A percentile compares a stretch with the other conserved stretches of the same genome.
Conservation (phyloP, 192 early-diverging fungal species). For the Phycomyces blakesleeanus region DNA sequence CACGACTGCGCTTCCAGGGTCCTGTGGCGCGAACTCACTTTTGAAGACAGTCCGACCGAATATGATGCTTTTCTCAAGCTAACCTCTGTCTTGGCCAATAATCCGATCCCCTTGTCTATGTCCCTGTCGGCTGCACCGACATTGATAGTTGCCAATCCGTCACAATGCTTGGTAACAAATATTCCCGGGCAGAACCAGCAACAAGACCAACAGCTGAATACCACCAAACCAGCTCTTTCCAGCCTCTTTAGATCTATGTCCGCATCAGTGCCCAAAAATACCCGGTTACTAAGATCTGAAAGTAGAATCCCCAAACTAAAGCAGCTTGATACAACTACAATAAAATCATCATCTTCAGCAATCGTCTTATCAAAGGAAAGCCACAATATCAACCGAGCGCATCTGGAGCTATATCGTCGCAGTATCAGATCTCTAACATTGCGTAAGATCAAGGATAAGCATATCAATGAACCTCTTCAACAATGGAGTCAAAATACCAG, state of each 20-base stretch:
- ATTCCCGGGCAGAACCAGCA: neutral
- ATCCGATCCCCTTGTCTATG: slow-evolving; percentile 8
- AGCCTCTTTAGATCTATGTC: neutral
- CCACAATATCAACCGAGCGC: neutral
- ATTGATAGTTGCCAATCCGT: no score
- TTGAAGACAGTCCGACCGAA: slow-evolving; percentile 28
- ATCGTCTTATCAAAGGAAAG: neutral
- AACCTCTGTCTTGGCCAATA: slow-evolving; percentile 6
- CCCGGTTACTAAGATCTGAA: neutral
- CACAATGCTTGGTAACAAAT: neutral
- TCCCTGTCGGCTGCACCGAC: no score
- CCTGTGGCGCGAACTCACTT: slow-evolving; percentile 24
- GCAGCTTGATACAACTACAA: neutral
- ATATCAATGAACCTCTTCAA: slow-evolving; percentile 25
- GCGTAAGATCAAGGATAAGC: slow-evolving; percentile 35
- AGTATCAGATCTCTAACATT: slow-evolving; percentile 21
- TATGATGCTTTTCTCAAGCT: slow-evolving; percentile 19
- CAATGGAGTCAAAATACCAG: slow-evolving; percentile 19
- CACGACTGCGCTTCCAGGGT: slow-evolving; percentile 32
- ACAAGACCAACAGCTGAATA: neutral
- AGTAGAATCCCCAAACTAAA: neutral
- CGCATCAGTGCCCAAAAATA: neutral
- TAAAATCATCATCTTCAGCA: neutral
- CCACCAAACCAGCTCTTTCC: neutral
- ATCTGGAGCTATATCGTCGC: slow-evolving; percentile 8